Evolutionary conservation across 495 filamentous ascomycete species (phyloP).

Genomic region (Neurospora hispaniola): DNA sequence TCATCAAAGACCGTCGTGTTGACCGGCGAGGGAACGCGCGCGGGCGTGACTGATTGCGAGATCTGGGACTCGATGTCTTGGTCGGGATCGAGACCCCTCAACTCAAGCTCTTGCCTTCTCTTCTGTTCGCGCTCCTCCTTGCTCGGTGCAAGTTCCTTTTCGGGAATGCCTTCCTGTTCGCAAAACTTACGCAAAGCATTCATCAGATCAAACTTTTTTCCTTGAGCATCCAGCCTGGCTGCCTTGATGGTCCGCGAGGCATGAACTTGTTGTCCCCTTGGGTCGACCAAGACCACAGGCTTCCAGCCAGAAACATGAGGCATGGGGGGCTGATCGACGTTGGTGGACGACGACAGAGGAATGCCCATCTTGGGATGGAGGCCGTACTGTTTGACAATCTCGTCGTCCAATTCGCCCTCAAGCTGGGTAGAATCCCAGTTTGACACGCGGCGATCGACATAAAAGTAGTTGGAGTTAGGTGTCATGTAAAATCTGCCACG

Average conservation of each 20-base stretch:
- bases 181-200: constrained; percentile 16
- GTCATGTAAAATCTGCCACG: constrained; percentile 31
- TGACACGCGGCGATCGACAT: constrained; percentile 30
- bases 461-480: constrained; percentile 31
- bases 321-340: constrained; percentile 24
- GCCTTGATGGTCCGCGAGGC: constrained; percentile 30
- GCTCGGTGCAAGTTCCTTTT: constrained; percentile 24
- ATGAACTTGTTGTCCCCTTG: constrained; percentile 22
- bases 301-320: constrained; percentile 23
- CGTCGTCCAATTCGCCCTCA: constrained; percentile 30
- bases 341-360: constrained; percentile 26
- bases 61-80: constrained; percentile 1
- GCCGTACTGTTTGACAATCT: constrained; percentile 29
- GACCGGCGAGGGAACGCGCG: background rate
- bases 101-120: constrained; percentile 13
- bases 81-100: constrained; percentile 20
- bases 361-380: constrained; percentile 35
- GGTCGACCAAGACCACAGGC: constrained; percentile 26
- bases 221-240: constrained; percentile 22
- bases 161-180: constrained; percentile 22
- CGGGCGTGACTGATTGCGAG: background rate
- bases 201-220: constrained; percentile 10
- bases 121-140: constrained; percentile 22
- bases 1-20: constrained; percentile 6
- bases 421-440: constrained; percentile 33